Evolutionary conservation across 768 basidiomycete species (phyloP).

Genomic region (Termitomyces sp.): DNA sequence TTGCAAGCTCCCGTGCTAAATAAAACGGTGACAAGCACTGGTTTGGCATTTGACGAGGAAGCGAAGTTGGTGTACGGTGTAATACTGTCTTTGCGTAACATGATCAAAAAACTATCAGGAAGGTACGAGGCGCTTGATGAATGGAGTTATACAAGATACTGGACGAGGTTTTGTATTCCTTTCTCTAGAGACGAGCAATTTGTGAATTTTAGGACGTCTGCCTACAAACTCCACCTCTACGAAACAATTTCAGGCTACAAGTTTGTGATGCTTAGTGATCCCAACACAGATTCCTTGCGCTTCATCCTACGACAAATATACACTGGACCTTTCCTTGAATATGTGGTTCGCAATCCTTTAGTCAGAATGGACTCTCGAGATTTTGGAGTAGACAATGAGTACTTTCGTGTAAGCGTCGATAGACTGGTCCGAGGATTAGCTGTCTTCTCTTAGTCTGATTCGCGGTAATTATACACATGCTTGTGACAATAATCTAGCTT

Average conservation of each 20-base stretch:
- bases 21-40: conserved; percentile 36
- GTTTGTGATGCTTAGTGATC: conserved; percentile 91
- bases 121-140: conserved; percentile 39
- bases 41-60: conserved; percentile 93
- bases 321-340: conserved; percentile 89
- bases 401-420: conserved; percentile 78
- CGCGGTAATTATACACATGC: not conserved
- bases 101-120: conserved; percentile 91
- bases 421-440: conserved; percentile 60
- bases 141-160: not conserved
- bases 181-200: conserved; percentile 80
- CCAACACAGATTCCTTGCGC: conserved; percentile 75
- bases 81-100: conserved; percentile 82
- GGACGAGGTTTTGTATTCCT: not conserved
- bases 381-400: conserved; percentile 89
- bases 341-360: conserved; percentile 89
- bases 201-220: conserved; percentile 82
- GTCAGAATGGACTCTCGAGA: conserved; percentile 77
- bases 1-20: conserved; percentile 27
- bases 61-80: conserved; percentile 97
- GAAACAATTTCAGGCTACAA: conserved; percentile 92
- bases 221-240: conserved; percentile 91
- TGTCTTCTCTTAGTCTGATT: conserved; percentile 28
- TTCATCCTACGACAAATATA: conserved; percentile 86
- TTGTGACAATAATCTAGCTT: not conserved